Evolutionary conservation across 805 yeast species (phyloP), one percentile per base, ranked within the genome.

Genomic region (Tetrapisispora phaffii): DNA sequence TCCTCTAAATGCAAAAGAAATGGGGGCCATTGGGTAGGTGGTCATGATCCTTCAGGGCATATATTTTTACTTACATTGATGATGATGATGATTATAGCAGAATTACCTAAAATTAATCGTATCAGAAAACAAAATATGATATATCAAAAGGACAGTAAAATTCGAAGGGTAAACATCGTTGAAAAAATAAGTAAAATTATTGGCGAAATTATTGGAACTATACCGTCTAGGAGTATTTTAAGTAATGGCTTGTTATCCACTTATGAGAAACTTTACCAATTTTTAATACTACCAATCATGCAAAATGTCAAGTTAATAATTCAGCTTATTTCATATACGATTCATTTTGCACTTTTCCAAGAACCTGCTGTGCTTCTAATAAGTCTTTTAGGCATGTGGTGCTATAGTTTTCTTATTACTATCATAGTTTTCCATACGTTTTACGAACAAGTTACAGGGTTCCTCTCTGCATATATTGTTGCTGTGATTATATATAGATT

Each of bases 21-120:
- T 56, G 87, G 80, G 42, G 82, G 97, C 0, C 47, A 55, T 15
- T 84, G 90, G 93, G 49, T 52, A 7, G 87, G 96, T 0, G 98
- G 98, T 0, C 96, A 87, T 59, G 98, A 93, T 66, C 96, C 97
- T 5, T 82, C 90, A 49, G 98, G 98, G 0, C 98, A 93, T 59
- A 82, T 86, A 1, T 93, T 89, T 55, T 61, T 93, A 35, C 67
- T 90, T 10, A 61, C 64, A 7, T 26, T 60, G 31, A 62, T 63
- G 67, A 47, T 57, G 5, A 59, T 59, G 63, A 75, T 83, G 46
- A 57, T 90, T 51, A 69, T 84, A 57, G 77, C 78, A 45, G 96
- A 89, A 58, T 58, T 58, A 21, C 51, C 39, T 62, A 54, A 59
- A 31, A 41, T 34, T 7, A 19, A 39, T 19, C 12, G 10, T n/a